A percentile compares a stretch with the other conserved stretches of the same genome.
phyloP scores from a whole-genome alignment of 768 basidiomycete genomes.

The Suillus subaureus region DNA sequence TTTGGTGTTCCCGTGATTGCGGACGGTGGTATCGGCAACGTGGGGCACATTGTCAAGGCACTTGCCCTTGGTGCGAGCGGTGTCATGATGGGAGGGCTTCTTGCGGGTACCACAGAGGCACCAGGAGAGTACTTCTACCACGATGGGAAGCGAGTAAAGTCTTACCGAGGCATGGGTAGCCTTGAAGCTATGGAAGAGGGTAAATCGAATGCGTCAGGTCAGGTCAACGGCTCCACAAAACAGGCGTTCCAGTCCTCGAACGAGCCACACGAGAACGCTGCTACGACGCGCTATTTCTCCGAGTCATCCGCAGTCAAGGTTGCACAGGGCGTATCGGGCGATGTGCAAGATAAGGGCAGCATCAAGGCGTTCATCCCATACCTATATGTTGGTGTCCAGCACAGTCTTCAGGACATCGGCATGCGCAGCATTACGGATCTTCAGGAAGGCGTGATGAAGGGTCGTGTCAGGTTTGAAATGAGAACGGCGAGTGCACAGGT shows the following conservation, averaged over 20 bases:
- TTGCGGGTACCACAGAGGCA: conserved; percentile 95
- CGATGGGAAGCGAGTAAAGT: conserved; percentile 97
- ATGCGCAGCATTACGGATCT: conserved; percentile 68
- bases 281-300: conserved; percentile 76
- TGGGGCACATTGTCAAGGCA: conserved; percentile 98
- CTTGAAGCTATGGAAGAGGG: conserved; percentile 92
- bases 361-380: conserved; percentile 92
- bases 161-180: conserved; percentile 98
- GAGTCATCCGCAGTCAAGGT: conserved; percentile 84
- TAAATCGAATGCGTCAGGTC: conserved; percentile 38
- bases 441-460: conserved; percentile 61
- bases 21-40: conserved; percentile 93
- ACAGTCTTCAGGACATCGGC: conserved; percentile 94
- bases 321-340: conserved; percentile 93
- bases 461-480: conserved; percentile 84
- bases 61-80: conserved; percentile 91
- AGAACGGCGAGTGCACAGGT: conserved; percentile 94
- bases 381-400: conserved; percentile 74
- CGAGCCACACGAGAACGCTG: conserved; percentile 80
- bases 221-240: conserved; percentile 40
- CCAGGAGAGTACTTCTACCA: conserved; percentile 99
- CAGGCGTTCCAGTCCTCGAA: conserved; percentile 50
- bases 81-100: conserved; percentile 97
- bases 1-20: conserved; percentile 97
- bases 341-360: conserved; percentile 97